A percentile compares a stretch with the other conserved stretches of the same genome.
Conservation (phyloP, 2,329 filamentous ascomycete species). For the Clonostachys solani region DNA sequence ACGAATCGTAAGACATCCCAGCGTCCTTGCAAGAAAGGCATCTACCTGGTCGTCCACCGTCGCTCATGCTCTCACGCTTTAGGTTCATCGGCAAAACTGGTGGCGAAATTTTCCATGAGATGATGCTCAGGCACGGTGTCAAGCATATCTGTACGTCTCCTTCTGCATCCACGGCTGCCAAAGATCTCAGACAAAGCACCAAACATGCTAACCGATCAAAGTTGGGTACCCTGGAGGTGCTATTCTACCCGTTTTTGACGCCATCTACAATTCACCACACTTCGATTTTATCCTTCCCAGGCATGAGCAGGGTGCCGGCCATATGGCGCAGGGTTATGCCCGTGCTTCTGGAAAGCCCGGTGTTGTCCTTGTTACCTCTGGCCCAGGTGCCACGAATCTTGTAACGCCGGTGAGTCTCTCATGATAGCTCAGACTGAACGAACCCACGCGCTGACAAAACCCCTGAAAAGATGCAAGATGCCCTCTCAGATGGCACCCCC, state of each 20-base stretch:
- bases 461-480: slow-evolving; percentile 98
- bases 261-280: slow-evolving; percentile 96
- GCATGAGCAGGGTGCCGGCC: slow-evolving; percentile 96
- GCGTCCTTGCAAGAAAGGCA: no score
- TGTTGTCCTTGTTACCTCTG: slow-evolving; percentile 94
- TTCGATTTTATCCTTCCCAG: slow-evolving; percentile 94
- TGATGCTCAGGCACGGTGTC: slow-evolving; percentile 91
- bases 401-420: no score
- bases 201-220: slow-evolving; percentile 19
- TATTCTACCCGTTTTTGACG: slow-evolving; percentile 96
- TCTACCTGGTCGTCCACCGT: no score
- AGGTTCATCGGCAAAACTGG: slow-evolving; percentile 93
- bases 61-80: no score
- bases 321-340: slow-evolving; percentile 98
- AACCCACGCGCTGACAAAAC: no score
- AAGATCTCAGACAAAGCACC: neutral
- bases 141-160: slow-evolving; percentile 83
- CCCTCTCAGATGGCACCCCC: slow-evolving; percentile 89
- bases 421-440: no score
- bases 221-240: slow-evolving; percentile 91
- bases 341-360: slow-evolving; percentile 90
- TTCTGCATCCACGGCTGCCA: neutral
- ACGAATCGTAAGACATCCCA: slow-evolving; percentile 66
- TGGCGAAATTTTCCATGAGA: slow-evolving; percentile 97
- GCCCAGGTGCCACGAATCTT: slow-evolving; percentile 93